A percentile compares a stretch with the other conserved stretches of the same genome.
Conservation (phyloP, 306 rosid genomes). For the Cucurbita pepo region DNA sequence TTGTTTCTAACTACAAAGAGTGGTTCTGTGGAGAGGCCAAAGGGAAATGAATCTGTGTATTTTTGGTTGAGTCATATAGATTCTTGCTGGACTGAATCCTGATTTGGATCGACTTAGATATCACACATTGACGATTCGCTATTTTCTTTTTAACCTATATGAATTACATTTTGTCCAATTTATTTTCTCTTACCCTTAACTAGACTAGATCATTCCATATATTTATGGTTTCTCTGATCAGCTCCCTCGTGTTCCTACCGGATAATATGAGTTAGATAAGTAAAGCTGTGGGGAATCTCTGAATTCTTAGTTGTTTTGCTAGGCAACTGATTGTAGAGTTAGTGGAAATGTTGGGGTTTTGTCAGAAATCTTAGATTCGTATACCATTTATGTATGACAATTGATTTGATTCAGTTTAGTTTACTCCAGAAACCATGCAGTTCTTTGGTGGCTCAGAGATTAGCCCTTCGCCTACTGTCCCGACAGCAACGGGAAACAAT, state of each 20-base stretch:
- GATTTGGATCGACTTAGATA: neutral
- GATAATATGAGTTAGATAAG: no score
- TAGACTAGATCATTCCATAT: no score
- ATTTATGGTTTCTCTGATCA: no score
- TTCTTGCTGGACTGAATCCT: neutral
- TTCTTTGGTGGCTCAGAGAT: slow-evolving; percentile 91
- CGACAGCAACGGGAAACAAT: slow-evolving; percentile 73
- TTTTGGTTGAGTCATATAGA: neutral
- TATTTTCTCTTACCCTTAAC: no score
- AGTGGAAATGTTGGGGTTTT: neutral
- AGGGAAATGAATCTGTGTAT: neutral
- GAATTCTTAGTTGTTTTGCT: neutral
- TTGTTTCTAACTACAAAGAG: neutral
- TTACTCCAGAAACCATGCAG: slow-evolving; percentile 41
- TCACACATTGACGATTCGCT: neutral
- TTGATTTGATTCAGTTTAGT: neutral
- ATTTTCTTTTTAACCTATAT: neutral
- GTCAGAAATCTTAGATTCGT: neutral
- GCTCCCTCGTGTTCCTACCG: no score
- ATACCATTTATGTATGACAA: neutral
- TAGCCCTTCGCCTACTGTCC: slow-evolving; percentile 87
- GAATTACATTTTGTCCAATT: neutral
- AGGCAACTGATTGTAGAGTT: neutral
- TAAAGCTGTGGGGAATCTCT: neutral
- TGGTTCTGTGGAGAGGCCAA: neutral